Percentiles rank a stretch among this genome's conserved stretches.
Evolutionary conservation across 441 rosid species (phyloP).

Genomic region (Capsella rubella): DNA sequence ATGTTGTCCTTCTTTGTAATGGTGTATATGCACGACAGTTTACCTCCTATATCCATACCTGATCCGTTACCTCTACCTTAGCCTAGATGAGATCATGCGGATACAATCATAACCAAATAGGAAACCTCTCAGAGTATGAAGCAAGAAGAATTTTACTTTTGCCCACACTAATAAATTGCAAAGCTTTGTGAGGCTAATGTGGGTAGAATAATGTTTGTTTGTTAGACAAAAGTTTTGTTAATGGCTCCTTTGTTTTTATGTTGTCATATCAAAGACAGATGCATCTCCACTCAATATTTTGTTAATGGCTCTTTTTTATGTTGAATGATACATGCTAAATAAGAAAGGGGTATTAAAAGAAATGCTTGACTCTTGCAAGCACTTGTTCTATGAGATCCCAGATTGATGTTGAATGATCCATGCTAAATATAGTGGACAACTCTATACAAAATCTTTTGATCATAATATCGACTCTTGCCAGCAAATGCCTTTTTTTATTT

Average conservation of each 20-base stretch:
- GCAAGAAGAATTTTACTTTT: slow-evolving; percentile 25
- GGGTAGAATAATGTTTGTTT: slow-evolving; percentile 22
- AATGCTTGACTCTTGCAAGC: neutral
- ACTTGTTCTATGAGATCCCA: too few species aligned
- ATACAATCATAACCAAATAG: neutral
- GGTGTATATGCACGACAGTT: slow-evolving; percentile 47
- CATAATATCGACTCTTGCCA: too few species aligned
- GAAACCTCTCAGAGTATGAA: slow-evolving; percentile 19
- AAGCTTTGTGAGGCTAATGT: slow-evolving; percentile 28
- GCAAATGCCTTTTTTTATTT: neutral
- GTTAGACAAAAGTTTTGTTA: neutral
- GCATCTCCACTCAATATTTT: neutral
- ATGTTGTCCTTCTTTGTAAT: slow-evolving; percentile 52
- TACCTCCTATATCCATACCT: slow-evolving; percentile 29
- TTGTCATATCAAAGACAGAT: slow-evolving; percentile 4
- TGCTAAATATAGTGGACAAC: neutral
- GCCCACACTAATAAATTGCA: slow-evolving; percentile 33
- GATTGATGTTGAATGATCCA: neutral
- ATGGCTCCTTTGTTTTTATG: neutral
- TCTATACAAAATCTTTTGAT: too few species aligned
- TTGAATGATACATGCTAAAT: slow-evolving; percentile 9
- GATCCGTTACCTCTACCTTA: slow-evolving; percentile 43
- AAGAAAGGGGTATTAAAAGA: neutral
- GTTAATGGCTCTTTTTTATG: neutral
- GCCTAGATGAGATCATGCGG: slow-evolving; percentile 23